Evolutionary conservation across 2,329 filamentous ascomycete genomes (phyloP), one percentile per base, ranked within the genome.

Genomic region (Penicillium sp.): DNA sequence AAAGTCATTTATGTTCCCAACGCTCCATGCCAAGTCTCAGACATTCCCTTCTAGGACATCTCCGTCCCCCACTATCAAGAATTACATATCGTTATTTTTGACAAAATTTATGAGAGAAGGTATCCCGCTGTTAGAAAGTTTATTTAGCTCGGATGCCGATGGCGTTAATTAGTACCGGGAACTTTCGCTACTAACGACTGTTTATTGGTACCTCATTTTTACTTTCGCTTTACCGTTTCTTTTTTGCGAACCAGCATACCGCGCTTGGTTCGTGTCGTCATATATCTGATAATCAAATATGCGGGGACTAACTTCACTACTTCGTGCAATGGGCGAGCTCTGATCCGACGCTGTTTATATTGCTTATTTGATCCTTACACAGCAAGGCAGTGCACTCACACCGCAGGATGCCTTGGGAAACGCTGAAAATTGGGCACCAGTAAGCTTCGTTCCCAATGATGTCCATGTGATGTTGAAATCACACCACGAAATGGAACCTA

Each of bases 251-350:
- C 42, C 14, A 29, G n/a, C 31, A 29, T n/a, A 39, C 31, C 4
- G 10, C 8, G 29, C 19, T 29, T 25, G 43, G 33, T 31, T 37
- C 11, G 23, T 46, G 26, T 54, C n/a, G 37, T 26, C 21, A 29
- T 44, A 53, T 33, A n/a, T 39, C 44, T 39, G 4, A 23, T 48
- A 49, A 46, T 43, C 31, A 46, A 62, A 57, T 19, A 10, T 25
- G 31, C 23, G 31, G 35, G n/a, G 35, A 19, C 58, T 50, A 10
- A 66, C 46, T 37, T 48, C 39, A 39, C 26, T 54, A 81, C 84
- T 77, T 50, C 96, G 95, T 82, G 93, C 92, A 23, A 96, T 96
- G 87, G 95, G 95, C 53, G 96, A 96, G 77, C 97, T 93, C 33
- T 90, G 95, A 58, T 98, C 93, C 48, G 90, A 93, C 64, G 88